Conservation (phyloP, 1,284 basidiomycete genomes). For the Mycena sp. region DNA sequence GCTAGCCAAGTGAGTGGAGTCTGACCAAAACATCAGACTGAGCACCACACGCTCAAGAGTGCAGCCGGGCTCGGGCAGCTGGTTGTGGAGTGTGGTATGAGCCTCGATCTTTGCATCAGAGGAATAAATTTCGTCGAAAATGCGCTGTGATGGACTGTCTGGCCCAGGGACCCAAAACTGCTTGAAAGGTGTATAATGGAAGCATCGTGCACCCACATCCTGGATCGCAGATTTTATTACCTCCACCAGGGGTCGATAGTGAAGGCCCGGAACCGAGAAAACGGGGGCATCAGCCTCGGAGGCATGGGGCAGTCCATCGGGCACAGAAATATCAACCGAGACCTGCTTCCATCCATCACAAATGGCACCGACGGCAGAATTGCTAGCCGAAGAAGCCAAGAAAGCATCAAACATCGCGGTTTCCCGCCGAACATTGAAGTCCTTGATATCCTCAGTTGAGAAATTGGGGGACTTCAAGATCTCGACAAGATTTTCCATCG, state of each 20-base stretch:
- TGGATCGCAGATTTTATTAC: constrained; percentile 20
- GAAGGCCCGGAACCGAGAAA: constrained; percentile 6
- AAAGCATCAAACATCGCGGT: background rate
- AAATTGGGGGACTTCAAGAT: background rate
- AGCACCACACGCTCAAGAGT: constrained; percentile 34
- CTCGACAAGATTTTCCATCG: background rate
- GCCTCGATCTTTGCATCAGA: constrained; percentile 27
- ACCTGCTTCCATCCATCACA: background rate
- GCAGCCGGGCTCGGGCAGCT: constrained; percentile 27
- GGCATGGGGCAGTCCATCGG: background rate
- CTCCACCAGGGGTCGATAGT: constrained; percentile 13
- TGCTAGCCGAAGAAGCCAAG: background rate
- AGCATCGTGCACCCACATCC: constrained; percentile 2
- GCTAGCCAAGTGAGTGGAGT: constrained; percentile 41
- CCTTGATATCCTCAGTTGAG: background rate
- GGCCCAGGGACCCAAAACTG: constrained; percentile 28
- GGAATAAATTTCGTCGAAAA: constrained; percentile 35
- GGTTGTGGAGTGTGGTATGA: constrained; percentile 28
- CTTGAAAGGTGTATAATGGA: constrained; percentile 30
- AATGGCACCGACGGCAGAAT: background rate
- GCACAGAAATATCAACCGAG: background rate
- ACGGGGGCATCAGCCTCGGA: background rate
- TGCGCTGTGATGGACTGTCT: constrained; percentile 13
- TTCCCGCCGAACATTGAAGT: background rate
- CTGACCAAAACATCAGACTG: constrained; percentile 43